Percentiles rank a stretch among this genome's conserved stretches.
Evolutionary conservation across 2,329 filamentous ascomycete genomes (phyloP).

Genomic region (Cytospora schulzeri): DNA sequence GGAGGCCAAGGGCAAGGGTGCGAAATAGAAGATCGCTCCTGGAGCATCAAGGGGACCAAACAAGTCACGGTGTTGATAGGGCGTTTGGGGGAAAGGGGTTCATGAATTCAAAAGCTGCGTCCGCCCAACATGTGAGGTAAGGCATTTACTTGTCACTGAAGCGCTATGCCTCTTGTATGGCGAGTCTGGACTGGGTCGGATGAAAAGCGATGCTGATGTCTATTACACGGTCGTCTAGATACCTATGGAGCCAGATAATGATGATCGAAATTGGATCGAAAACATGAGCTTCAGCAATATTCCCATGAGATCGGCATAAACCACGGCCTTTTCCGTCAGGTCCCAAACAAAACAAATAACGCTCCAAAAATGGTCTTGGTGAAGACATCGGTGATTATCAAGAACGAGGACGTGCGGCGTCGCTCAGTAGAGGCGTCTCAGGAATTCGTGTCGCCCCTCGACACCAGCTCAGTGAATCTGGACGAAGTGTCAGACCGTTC

Average conservation of each 20-base stretch:
- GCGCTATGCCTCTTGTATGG: not conserved
- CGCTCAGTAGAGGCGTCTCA: not conserved
- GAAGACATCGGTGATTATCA: not conserved
- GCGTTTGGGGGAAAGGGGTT: not conserved
- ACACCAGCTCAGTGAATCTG: not conserved
- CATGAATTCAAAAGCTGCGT: slow-evolving; percentile 3
- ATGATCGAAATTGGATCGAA: not conserved
- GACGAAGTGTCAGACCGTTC: slow-evolving; percentile 13
- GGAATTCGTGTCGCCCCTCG: not conserved
- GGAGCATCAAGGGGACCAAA: not conserved
- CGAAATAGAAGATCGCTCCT: slow-evolving; percentile 53
- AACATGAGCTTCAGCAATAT: not conserved
- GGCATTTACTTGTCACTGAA: not conserved
- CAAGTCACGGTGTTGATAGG: slow-evolving; percentile 1
- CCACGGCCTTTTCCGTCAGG: not conserved
- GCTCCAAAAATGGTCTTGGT: not conserved
- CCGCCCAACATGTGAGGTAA: slow-evolving; percentile 13
- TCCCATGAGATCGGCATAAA: not conserved
- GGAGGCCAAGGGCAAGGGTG: slow-evolving; percentile 83
- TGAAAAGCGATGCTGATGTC: slow-evolving; percentile 9
- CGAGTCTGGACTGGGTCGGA: not conserved
- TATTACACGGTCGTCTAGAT: slow-evolving; percentile 14
- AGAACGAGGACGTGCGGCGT: not conserved
- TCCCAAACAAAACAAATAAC: not conserved
- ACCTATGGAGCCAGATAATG: slow-evolving; percentile 15